Conservation (phyloP, 2,329 filamentous ascomycete genomes). For the Blastomyces gilchristii region DNA sequence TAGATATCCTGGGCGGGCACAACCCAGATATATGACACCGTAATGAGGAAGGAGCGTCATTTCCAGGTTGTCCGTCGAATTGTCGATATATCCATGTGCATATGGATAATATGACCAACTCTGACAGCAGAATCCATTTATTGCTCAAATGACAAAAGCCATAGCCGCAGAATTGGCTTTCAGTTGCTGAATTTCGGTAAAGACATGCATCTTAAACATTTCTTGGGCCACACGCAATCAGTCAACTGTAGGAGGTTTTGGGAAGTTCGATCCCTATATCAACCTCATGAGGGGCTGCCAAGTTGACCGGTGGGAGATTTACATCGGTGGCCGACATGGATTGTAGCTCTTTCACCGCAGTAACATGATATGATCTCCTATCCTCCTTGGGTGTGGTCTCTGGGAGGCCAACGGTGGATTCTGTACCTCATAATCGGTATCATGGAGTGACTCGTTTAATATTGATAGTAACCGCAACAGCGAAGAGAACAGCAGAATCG, state of each 20-base stretch:
- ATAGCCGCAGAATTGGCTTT: background rate
- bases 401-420: background rate
- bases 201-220: background rate
- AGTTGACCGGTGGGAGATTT: background rate
- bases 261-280: background rate
- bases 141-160: background rate
- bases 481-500: background rate
- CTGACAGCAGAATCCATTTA: background rate
- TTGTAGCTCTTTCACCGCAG: background rate
- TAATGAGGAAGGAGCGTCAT: background rate
- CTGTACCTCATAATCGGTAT: background rate
- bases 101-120: background rate
- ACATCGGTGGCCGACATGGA: background rate
- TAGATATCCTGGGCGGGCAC: background rate
- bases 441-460: background rate
- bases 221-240: background rate
- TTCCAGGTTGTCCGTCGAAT: background rate
- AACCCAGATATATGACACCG: background rate
- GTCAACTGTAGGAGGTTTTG: background rate
- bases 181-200: background rate
- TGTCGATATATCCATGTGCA: background rate
- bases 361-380: background rate
- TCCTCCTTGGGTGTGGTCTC: background rate
- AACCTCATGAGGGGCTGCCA: background rate
- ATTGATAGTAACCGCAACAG: background rate